Percentiles rank a stretch among this genome's conserved stretches.
Conservation (phyloP, 306 rosid genomes). For the Quercus aquifolioides region DNA sequence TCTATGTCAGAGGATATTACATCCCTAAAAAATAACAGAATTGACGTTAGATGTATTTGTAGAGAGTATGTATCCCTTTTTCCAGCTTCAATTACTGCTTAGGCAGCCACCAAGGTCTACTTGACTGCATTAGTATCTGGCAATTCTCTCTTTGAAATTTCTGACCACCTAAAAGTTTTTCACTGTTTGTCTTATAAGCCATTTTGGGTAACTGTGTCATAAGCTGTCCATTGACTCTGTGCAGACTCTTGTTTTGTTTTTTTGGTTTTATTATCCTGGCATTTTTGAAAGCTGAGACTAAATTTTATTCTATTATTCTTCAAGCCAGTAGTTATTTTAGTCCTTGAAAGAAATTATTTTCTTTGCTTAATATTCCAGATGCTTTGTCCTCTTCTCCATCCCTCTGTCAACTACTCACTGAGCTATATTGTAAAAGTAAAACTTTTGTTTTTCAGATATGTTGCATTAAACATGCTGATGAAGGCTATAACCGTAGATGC, state of each 20-base stretch:
- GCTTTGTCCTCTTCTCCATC: not conserved
- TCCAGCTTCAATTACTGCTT: not conserved
- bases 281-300: not conserved
- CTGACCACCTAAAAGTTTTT: not conserved
- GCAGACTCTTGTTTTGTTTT: not conserved
- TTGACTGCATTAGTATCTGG: not conserved
- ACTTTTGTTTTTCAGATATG: conserved; percentile 55
- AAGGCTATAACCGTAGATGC: conserved; percentile 89
- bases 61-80: not conserved
- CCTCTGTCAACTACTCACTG: conserved; percentile 1
- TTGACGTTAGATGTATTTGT: not conserved
- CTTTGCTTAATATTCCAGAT: not conserved
- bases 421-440: conserved; percentile 12
- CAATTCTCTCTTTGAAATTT: not conserved
- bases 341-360: not conserved
- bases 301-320: conserved; percentile 9
- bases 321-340: not conserved
- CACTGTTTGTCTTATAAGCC: not conserved
- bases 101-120: not conserved
- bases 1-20: not conserved
- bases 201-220: no score
- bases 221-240: not conserved
- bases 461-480: conserved; percentile 96
- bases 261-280: not conserved
- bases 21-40: not conserved